Percentiles rank a stretch among this genome's conserved stretches.
These are phyloP conservation scores for Pilaira anomala DNA, from an alignment of 192 early-diverging fungal species.

Conservation along the genomic window DNA sequence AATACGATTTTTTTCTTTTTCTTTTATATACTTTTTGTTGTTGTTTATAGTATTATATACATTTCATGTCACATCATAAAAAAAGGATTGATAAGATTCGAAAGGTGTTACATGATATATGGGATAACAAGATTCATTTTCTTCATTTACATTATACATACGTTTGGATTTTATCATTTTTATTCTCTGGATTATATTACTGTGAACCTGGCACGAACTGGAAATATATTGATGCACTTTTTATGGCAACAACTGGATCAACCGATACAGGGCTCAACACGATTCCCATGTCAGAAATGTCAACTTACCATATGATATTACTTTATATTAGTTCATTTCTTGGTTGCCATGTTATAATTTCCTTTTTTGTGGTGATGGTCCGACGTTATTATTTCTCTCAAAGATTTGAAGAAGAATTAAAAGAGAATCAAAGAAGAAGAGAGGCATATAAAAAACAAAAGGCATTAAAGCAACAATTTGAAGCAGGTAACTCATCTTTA, in stretches of 20 bases:
- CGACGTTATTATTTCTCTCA: constrained; percentile 30
- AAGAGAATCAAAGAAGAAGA: constrained; percentile 14
- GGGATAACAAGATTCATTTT: constrained; percentile 27
- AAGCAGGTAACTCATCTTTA: no score
- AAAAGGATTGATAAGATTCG: background rate
- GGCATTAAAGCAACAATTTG: background rate
- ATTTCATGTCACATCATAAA: background rate
- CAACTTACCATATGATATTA: constrained; percentile 24
- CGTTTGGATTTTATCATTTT: constrained; percentile 19
- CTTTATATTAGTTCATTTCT: constrained; percentile 25
- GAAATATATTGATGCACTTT: constrained; percentile 32
- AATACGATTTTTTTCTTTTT: no score
- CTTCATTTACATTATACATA: constrained; percentile 33
- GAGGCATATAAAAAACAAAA: constrained; percentile 10
- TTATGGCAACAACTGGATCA: constrained; percentile 25
- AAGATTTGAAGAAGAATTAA: constrained; percentile 30
- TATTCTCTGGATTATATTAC: constrained; percentile 28
- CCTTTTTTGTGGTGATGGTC: constrained; percentile 22
- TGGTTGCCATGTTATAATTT: constrained; percentile 25
- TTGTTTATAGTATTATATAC: background rate
- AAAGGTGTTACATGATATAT: background rate
- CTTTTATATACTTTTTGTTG: background rate
- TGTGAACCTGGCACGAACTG: constrained; percentile 23
- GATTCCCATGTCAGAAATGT: constrained; percentile 26
- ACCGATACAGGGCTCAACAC: constrained; percentile 37